phyloP scores from a whole-genome alignment of 1,284 basidiomycete species.

The Cryptococcus sp. region DNA sequence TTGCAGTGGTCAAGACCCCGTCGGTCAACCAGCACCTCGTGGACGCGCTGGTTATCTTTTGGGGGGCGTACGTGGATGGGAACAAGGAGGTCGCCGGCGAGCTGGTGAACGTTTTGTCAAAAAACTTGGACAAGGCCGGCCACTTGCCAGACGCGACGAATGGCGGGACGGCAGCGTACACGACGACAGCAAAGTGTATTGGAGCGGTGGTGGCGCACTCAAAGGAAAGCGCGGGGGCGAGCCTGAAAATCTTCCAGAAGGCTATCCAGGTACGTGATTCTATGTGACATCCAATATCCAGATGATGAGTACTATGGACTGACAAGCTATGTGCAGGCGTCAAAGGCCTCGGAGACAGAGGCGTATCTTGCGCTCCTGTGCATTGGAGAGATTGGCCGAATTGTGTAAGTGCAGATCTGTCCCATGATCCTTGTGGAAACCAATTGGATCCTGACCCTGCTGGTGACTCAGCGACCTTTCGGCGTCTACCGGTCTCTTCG shows the following conservation, averaged over 20 bases:
- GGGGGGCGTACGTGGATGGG: slow-evolving; percentile 71
- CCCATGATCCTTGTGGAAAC: neutral
- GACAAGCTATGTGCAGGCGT: slow-evolving; percentile 50
- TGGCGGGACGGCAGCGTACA: slow-evolving; percentile 48
- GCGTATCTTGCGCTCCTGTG: slow-evolving; percentile 79
- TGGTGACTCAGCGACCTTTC: slow-evolving; percentile 68
- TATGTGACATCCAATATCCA: too few relatives aligned
- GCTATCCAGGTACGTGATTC: slow-evolving; percentile 60
- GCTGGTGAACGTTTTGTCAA: slow-evolving; percentile 67
- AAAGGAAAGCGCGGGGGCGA: slow-evolving; percentile 67
- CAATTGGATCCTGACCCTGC: neutral
- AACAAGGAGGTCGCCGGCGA: slow-evolving; percentile 75
- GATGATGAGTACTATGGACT: neutral
- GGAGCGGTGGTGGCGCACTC: slow-evolving; percentile 71
- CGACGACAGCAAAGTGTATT: slow-evolving; percentile 76
- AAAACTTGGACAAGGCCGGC: slow-evolving; percentile 27
- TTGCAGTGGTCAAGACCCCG: slow-evolving; percentile 70
- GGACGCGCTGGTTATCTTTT: slow-evolving; percentile 77
- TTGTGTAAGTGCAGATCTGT: slow-evolving; percentile 58
- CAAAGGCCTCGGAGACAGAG: slow-evolving; percentile 64
- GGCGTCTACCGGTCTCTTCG: slow-evolving; percentile 69
- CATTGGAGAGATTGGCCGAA: slow-evolving; percentile 83
- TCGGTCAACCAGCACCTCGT: slow-evolving; percentile 65
- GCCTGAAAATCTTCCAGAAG: slow-evolving; percentile 75
- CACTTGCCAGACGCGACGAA: slow-evolving; percentile 40